These are phyloP conservation scores for Hemileccinum impolitum DNA, from an alignment of 768 basidiomycete species.

Conservation along the genomic window DNA sequence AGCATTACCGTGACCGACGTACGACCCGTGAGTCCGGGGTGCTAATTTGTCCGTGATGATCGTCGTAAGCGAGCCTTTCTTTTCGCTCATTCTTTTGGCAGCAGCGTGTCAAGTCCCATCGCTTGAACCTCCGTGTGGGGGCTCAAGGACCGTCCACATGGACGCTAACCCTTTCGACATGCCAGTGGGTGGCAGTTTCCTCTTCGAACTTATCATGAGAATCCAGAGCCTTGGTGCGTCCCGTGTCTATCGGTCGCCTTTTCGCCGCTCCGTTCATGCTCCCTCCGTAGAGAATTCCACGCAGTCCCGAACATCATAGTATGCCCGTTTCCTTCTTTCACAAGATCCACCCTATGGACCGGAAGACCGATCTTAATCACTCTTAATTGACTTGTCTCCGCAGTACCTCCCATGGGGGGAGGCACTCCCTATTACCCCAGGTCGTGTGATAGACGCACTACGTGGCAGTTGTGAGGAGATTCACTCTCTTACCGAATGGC, in stretches of 20 bases:
- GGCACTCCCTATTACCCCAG: slow-evolving; percentile 29
- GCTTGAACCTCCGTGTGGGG: slow-evolving; percentile 1
- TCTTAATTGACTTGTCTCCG: slow-evolving; percentile 16
- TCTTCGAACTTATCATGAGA: slow-evolving; percentile 11
- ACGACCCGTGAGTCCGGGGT: too few species aligned
- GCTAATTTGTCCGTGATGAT: too few species aligned
- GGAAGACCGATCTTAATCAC: slow-evolving; percentile 13
- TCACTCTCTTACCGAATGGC: slow-evolving; percentile 3
- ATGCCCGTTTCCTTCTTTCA: slow-evolving; percentile 18
- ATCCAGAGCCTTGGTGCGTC: slow-evolving; percentile 10
- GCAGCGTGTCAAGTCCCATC: not conserved
- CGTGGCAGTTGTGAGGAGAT: slow-evolving; percentile 11
- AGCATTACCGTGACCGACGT: too few species aligned
- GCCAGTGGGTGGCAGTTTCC: slow-evolving; percentile 6
- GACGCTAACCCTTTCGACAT: not conserved
- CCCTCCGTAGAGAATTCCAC: not conserved
- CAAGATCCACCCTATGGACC: slow-evolving; percentile 24
- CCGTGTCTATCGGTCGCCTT: slow-evolving; percentile 7
- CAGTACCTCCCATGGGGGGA: slow-evolving; percentile 21
- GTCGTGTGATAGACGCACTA: slow-evolving; percentile 22
- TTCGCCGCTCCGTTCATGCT: slow-evolving; percentile 16
- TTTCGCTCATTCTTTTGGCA: not conserved
- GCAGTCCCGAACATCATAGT: slow-evolving; percentile 14
- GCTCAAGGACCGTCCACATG: slow-evolving; percentile 13
- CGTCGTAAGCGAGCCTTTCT: too few species aligned